Conservation (phyloP, 2,329 filamentous ascomycete species). For the Xenosphaeropsis pyriputrescens region DNA sequence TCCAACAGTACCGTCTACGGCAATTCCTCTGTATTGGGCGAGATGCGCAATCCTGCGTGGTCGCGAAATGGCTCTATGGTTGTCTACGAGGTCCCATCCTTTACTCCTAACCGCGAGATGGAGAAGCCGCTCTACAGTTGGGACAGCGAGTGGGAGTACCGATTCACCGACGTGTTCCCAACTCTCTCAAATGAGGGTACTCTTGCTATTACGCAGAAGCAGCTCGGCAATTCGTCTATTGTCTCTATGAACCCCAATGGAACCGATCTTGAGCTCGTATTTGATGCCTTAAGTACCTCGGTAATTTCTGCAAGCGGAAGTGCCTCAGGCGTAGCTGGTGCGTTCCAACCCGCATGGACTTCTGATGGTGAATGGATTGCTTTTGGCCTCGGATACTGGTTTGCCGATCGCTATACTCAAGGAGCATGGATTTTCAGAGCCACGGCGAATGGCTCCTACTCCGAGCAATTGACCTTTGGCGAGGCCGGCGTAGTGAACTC, state of each 20-base stretch:
- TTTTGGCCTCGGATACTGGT: constrained; percentile 25
- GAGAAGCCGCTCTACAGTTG: constrained; percentile 23
- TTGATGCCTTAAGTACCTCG: constrained; percentile 11
- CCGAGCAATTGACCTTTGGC: constrained; percentile 19
- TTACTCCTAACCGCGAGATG: constrained; percentile 15
- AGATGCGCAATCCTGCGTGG: constrained; percentile 8
- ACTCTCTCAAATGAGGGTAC: constrained; percentile 7
- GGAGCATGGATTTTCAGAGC: constrained; percentile 6
- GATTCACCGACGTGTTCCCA: constrained; percentile 27
- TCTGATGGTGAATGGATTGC: constrained; percentile 22
- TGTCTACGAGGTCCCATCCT: constrained; percentile 11
- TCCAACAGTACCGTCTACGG: neutral
- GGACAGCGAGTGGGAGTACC: constrained; percentile 25
- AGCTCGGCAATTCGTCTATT: constrained; percentile 23
- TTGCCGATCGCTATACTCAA: constrained; percentile 16
- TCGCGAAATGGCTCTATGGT: constrained; percentile 8
- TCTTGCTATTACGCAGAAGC: constrained; percentile 22
- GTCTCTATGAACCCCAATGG: constrained; percentile 18
- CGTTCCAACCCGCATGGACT: constrained; percentile 25
- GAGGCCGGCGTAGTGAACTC: constrained; percentile 15
- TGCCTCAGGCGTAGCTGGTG: constrained; percentile 17
- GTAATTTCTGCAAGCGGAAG: constrained; percentile 7
- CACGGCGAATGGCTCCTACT: constrained; percentile 7
- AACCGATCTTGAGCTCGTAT: constrained; percentile 13
- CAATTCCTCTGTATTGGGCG: constrained; percentile 2